phyloP scores from a whole-genome alignment of 2,329 filamentous ascomycete species.

The Chaetomium strumarium region DNA sequence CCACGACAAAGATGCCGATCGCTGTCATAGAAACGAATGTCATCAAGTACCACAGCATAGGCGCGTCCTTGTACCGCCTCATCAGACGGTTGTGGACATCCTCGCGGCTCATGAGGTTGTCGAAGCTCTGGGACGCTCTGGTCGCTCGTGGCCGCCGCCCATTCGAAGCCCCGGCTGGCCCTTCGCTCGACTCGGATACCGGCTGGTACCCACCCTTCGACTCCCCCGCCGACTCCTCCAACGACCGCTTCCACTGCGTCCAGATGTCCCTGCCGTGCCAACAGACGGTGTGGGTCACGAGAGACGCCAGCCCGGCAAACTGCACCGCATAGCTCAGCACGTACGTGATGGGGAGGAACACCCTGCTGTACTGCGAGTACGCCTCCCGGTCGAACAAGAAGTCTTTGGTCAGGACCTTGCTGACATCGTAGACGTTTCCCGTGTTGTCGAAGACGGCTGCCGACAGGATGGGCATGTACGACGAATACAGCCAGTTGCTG shows the following conservation, averaged over 20 bases:
- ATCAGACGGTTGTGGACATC: constrained; percentile 83
- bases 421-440: constrained; percentile 73
- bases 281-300: constrained; percentile 74
- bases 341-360: constrained; percentile 83
- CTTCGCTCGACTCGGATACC: constrained; percentile 22
- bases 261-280: constrained; percentile 83
- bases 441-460: constrained; percentile 81
- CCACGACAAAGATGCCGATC: constrained; percentile 76
- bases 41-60: constrained; percentile 71
- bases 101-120: constrained; percentile 61
- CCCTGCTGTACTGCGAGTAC: constrained; percentile 74
- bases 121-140: constrained; percentile 29
- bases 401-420: constrained; percentile 68
- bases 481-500: constrained; percentile 69
- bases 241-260: constrained; percentile 66
- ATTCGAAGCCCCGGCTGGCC: constrained; percentile 10
- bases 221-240: constrained; percentile 55
- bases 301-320: constrained; percentile 73
- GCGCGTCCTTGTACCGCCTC: constrained; percentile 75
- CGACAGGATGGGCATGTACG: constrained; percentile 82
- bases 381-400: constrained; percentile 73
- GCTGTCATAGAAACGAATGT: constrained; percentile 72
- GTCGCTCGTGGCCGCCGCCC: constrained; percentile 17
- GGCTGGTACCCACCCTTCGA: constrained; percentile 49
- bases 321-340: constrained; percentile 81